phyloP scores from a whole-genome alignment of 495 filamentous ascomycete genomes.

The Durotheca rogersii region DNA sequence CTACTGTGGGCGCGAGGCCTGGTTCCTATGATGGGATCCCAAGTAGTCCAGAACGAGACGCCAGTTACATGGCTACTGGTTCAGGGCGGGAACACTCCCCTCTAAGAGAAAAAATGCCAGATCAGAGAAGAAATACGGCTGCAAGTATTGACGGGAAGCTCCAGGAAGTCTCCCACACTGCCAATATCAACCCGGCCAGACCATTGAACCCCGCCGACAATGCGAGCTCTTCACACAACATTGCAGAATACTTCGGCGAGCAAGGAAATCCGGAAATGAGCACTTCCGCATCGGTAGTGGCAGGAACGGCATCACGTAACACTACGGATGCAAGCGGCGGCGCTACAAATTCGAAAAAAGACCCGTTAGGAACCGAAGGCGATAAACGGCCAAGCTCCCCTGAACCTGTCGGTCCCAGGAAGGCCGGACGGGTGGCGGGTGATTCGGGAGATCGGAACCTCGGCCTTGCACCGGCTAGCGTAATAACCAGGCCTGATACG shows the following conservation, averaged over 20 bases:
- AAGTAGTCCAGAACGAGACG: no score
- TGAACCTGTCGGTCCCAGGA: conserved; percentile 17
- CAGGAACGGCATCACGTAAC: conserved; percentile 2
- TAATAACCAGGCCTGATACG: conserved; percentile 22
- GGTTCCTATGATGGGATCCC: no score
- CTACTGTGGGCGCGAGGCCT: not conserved
- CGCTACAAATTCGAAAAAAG: not conserved
- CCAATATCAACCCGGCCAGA: conserved; percentile 1
- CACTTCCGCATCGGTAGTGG: conserved; percentile 20
- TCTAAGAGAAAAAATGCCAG: not conserved
- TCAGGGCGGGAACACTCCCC: no score
- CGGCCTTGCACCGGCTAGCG: conserved; percentile 7
- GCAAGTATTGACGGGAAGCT: conserved; percentile 15
- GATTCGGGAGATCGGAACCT: not conserved
- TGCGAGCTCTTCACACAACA: conserved; percentile 21
- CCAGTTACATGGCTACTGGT: no score
- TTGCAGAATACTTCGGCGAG: conserved; percentile 30
- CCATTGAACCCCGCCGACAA: conserved; percentile 11
- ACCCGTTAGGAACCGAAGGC: not conserved
- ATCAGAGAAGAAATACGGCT: not conserved
- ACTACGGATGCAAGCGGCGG: not conserved
- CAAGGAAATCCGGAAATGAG: conserved; percentile 32
- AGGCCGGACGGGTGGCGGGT: conserved; percentile 17
- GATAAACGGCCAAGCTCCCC: not conserved
- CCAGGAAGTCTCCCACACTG: conserved; percentile 2